phyloP scores from a whole-genome alignment of 2,329 filamentous ascomycete genomes.

The Cercospora canescens region DNA sequence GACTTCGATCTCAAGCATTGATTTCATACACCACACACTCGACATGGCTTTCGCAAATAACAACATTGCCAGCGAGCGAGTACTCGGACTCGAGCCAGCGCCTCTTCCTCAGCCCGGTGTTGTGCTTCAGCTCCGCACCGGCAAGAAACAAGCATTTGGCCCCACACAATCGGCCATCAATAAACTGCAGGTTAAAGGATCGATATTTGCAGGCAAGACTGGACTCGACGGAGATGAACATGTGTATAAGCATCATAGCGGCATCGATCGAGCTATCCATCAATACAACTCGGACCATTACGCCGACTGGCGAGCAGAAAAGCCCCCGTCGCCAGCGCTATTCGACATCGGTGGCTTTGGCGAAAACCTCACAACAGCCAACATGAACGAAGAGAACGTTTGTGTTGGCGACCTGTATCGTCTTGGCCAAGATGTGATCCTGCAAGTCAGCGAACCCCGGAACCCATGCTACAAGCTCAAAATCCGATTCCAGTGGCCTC shows the following conservation, averaged over 20 bases:
- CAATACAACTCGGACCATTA: slow-evolving; percentile 61
- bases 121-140: slow-evolving; percentile 18
- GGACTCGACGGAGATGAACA: slow-evolving; percentile 62
- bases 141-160: slow-evolving; percentile 9
- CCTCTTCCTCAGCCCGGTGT: slow-evolving; percentile 8
- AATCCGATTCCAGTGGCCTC: slow-evolving; percentile 52
- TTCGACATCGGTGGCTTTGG: slow-evolving; percentile 60
- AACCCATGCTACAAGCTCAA: slow-evolving; percentile 68
- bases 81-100: neutral
- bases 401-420: slow-evolving; percentile 61
- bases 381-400: slow-evolving; percentile 63
- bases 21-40: neutral
- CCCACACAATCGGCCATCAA: slow-evolving; percentile 15
- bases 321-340: slow-evolving; percentile 48
- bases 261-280: slow-evolving; percentile 61
- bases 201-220: slow-evolving; percentile 46
- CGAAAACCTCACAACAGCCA: slow-evolving; percentile 59
- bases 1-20: neutral
- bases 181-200: slow-evolving; percentile 46
- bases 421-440: slow-evolving; percentile 48
- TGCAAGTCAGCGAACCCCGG: slow-evolving; percentile 60
- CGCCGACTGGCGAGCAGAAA: slow-evolving; percentile 51
- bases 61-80: slow-evolving; percentile 11
- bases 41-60: neutral
- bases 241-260: slow-evolving; percentile 61